phyloP scores from a whole-genome alignment of 768 basidiomycete genomes.

The Cubamyces sp. region DNA sequence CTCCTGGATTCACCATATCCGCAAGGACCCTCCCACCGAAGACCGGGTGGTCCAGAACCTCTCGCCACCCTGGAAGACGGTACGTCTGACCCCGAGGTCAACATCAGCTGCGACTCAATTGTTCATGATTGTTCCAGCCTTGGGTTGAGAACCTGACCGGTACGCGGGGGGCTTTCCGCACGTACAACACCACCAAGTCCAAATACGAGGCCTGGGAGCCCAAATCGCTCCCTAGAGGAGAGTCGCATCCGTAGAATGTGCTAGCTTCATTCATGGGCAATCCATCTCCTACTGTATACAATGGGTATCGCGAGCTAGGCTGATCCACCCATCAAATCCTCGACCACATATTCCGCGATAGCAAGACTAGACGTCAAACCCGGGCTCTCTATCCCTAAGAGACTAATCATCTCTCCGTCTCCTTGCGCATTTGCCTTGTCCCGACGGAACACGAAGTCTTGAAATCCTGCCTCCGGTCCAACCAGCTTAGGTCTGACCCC shows the following conservation, averaged over 20 bases:
- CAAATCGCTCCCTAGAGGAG: conserved; percentile 56
- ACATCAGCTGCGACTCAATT: not conserved
- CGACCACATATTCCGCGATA: conserved; percentile 81
- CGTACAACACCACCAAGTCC: conserved; percentile 85
- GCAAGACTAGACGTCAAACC: conserved; percentile 88
- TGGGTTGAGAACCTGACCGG: conserved; percentile 92
- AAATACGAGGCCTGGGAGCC: conserved; percentile 89
- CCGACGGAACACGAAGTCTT: conserved; percentile 78
- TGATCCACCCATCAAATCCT: conserved; percentile 49
- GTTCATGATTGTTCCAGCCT: conserved; percentile 48
- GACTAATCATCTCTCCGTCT: conserved; percentile 65
- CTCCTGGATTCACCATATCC: conserved; percentile 92
- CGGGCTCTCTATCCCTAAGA: conserved; percentile 91
- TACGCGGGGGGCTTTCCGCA: conserved; percentile 85
- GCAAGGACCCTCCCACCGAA: conserved; percentile 75
- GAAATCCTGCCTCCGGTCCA: conserved; percentile 72
- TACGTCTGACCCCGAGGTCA: conserved; percentile 43
- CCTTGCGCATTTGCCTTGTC: conserved; percentile 48
- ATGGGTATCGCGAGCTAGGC: not conserved
- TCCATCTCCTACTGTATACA: conserved; percentile 11
- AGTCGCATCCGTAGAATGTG: conserved; percentile 24
- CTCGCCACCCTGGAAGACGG: conserved; percentile 83
- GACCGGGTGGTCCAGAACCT: conserved; percentile 72
- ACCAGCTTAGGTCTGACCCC: conserved; percentile 90
- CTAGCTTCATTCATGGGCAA: conserved; percentile 3